phyloP scores from a whole-genome alignment of 768 basidiomycete genomes.

The Mycena polygramma region DNA sequence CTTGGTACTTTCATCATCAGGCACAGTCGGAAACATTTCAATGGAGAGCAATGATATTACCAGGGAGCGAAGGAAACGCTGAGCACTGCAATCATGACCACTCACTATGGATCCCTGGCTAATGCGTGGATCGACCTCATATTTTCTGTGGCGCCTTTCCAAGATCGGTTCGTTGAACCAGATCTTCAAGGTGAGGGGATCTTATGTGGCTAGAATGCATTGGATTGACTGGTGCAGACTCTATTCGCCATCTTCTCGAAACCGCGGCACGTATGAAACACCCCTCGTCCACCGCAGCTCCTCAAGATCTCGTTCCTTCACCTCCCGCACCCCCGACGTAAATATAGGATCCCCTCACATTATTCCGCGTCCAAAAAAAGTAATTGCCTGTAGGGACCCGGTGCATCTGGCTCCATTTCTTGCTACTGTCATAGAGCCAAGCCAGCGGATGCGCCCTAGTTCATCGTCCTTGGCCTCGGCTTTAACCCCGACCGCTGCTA shows the following conservation, averaged over 20 bases:
- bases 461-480: slow-evolving; percentile 37
- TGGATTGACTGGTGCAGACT: background rate
- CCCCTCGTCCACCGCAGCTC: slow-evolving; percentile 4
- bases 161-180: slow-evolving; percentile 50
- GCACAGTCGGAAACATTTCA: slow-evolving; percentile 1
- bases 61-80: slow-evolving; percentile 57
- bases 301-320: background rate
- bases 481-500: slow-evolving; percentile 13
- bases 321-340: background rate
- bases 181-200: slow-evolving; percentile 46
- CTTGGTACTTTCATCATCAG: slow-evolving; percentile 48
- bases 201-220: background rate
- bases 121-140: slow-evolving; percentile 53
- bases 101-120: slow-evolving; percentile 48
- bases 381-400: background rate
- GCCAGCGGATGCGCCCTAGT: slow-evolving; percentile 33
- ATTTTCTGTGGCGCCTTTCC: slow-evolving; percentile 45
- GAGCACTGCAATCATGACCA: slow-evolving; percentile 39
- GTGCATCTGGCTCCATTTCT: background rate
- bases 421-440: slow-evolving; percentile 4
- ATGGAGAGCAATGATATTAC: slow-evolving; percentile 6
- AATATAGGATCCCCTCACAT: background rate
- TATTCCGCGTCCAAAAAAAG: background rate
- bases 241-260: slow-evolving; percentile 19
- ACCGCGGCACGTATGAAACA: slow-evolving; percentile 4